Percentiles rank a stretch among this genome's conserved stretches.
These are phyloP conservation scores for Cladophialophora chaetospira DNA, from an alignment of 2,329 filamentous ascomycete species.

Conservation along the genomic window DNA sequence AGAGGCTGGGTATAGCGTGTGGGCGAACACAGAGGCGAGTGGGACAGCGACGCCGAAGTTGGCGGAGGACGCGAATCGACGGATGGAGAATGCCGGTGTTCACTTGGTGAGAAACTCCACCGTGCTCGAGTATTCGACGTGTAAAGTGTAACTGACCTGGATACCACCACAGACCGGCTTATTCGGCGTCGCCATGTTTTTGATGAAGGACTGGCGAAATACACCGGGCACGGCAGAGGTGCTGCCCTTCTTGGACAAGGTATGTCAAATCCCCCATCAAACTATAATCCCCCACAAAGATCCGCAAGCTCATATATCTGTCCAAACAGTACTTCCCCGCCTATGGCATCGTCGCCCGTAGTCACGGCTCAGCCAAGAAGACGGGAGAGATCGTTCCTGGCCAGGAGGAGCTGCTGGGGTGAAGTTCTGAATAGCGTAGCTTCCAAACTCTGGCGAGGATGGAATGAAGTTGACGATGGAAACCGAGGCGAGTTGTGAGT, in stretches of 20 bases:
- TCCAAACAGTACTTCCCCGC: slow-evolving; percentile 57
- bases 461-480: neutral
- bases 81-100: slow-evolving; percentile 23
- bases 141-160: too few species aligned
- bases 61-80: slow-evolving; percentile 46
- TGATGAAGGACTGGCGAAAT: slow-evolving; percentile 71
- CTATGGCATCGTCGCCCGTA: slow-evolving; percentile 65
- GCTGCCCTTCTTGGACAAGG: slow-evolving; percentile 63
- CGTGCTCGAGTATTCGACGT: too few species aligned
- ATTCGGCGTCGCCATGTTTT: slow-evolving; percentile 66
- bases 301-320: neutral
- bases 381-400: slow-evolving; percentile 63
- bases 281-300: neutral
- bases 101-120: slow-evolving; percentile 62
- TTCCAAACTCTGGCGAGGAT: neutral
- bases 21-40: slow-evolving; percentile 70
- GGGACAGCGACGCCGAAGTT: slow-evolving; percentile 66
- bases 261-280: neutral
- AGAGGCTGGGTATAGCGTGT: slow-evolving; percentile 71
- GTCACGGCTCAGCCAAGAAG: slow-evolving; percentile 61
- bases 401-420: slow-evolving; percentile 41
- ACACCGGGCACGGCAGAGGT: slow-evolving; percentile 58
- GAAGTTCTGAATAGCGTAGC: neutral
- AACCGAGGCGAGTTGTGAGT: too few species aligned
- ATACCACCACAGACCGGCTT: slow-evolving; percentile 43